Evolutionary conservation across 2,329 filamentous ascomycete genomes (phyloP).

Genomic region (Plectosphaerella plurivora): DNA sequence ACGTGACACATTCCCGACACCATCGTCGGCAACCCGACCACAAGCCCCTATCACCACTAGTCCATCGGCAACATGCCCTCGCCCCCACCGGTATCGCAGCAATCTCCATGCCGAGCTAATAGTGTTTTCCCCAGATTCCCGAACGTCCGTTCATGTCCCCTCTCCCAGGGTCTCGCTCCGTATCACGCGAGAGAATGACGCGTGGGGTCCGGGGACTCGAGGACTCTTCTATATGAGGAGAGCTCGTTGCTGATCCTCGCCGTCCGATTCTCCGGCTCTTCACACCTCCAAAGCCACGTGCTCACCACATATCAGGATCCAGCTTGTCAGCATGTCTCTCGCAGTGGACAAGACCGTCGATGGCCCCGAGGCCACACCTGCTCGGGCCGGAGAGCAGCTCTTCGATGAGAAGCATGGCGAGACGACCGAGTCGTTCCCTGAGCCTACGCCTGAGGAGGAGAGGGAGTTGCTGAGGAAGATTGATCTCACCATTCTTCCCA

Average conservation of each 20-base stretch:
- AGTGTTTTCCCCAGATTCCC: neutral
- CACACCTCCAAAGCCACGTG: neutral
- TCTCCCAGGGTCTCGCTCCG: neutral
- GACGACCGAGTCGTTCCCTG: slow-evolving; percentile 10
- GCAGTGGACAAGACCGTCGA: neutral
- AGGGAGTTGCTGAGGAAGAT: slow-evolving; percentile 24
- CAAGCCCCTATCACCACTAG: neutral
- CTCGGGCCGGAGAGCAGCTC: neutral
- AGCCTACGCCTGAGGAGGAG: slow-evolving; percentile 24
- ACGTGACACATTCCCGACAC: slow-evolving; percentile 4
- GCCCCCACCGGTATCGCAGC: slow-evolving; percentile 5
- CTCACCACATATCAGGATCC: neutral
- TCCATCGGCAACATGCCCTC: slow-evolving; percentile 6
- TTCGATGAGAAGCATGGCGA: slow-evolving; percentile 12
- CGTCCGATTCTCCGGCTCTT: neutral
- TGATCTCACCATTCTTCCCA: slow-evolving; percentile 23
- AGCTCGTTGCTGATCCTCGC: neutral
- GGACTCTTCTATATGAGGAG: neutral
- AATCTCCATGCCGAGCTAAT: slow-evolving; percentile 2
- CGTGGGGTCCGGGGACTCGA: slow-evolving; percentile 1
- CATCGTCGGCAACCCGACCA: slow-evolving; percentile 6
- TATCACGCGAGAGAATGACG: neutral
- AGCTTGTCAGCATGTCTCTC: neutral
- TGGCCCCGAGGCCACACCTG: neutral
- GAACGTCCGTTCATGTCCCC: neutral